A percentile compares a stretch with the other conserved stretches of the same genome.
Evolutionary conservation across 768 basidiomycete species (phyloP).

Genomic region (Amanita subjunquillea): DNA sequence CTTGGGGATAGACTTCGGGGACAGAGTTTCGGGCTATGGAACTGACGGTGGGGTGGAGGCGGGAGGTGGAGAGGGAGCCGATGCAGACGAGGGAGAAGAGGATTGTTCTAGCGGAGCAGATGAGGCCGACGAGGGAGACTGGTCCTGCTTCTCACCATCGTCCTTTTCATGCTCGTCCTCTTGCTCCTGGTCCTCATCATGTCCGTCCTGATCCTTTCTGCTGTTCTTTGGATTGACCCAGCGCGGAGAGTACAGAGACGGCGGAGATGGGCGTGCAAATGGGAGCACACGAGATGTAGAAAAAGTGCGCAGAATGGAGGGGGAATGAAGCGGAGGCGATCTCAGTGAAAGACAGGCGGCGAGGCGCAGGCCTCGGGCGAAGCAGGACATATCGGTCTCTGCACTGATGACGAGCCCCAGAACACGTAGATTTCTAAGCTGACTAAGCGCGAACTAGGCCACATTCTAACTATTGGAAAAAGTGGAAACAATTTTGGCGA

Average conservation of each 20-base stretch:
- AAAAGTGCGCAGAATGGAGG: not conserved
- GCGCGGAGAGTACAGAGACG: constrained; percentile 3
- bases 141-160: not conserved
- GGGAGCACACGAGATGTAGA: not conserved
- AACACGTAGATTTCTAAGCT: too few species aligned
- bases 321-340: too few species aligned
- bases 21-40: constrained; percentile 80
- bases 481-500: too few species aligned
- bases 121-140: not conserved
- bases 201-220: not conserved
- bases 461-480: too few species aligned
- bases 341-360: not conserved
- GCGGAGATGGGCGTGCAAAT: not conserved
- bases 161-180: not conserved
- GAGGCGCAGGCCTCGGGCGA: constrained; percentile 1
- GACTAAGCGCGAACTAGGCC: too few species aligned
- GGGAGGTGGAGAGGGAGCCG: constrained; percentile 8
- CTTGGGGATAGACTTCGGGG: constrained; percentile 86
- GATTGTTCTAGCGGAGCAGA: constrained; percentile 4
- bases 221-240: constrained; percentile 6
- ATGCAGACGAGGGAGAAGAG: constrained; percentile 3
- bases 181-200: not conserved
- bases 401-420: not conserved
- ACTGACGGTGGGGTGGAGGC: constrained; percentile 15
- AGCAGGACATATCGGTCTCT: not conserved